A percentile compares a stretch with the other conserved stretches of the same genome.
These are phyloP conservation scores for Gaeumannomyces sp. DNA, from an alignment of 2,329 filamentous ascomycete genomes.

Conservation along the genomic window DNA sequence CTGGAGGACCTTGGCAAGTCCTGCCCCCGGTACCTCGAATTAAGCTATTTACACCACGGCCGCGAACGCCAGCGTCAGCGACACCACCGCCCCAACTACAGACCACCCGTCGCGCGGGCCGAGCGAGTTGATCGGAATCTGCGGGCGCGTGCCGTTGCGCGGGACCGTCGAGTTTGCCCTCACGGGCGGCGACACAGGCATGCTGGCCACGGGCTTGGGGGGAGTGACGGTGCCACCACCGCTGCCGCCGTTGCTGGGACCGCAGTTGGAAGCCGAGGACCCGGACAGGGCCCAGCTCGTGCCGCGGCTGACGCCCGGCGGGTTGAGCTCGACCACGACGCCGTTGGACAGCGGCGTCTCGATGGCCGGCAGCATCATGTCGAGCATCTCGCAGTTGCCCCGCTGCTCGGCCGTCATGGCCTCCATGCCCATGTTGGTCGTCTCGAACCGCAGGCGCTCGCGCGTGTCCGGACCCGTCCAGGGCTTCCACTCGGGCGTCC, in stretches of 20 bases:
- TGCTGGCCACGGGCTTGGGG: neutral
- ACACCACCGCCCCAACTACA: neutral
- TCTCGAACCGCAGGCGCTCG: conserved; percentile 35
- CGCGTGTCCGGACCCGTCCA: conserved; percentile 28
- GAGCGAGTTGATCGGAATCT: neutral
- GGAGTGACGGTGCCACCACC: no score
- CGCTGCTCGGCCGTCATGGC: conserved; percentile 27
- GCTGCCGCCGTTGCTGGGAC: no score
- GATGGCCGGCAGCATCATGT: conserved; percentile 19
- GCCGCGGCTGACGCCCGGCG: conserved; percentile 13
- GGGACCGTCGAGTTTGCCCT: neutral
- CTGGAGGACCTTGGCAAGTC: neutral
- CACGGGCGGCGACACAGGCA: neutral
- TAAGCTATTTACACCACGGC: neutral
- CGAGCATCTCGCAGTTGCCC: conserved; percentile 20
- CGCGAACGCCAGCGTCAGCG: neutral
- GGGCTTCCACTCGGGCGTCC: conserved; percentile 43
- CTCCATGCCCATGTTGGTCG: conserved; percentile 36
- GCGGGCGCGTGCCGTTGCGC: neutral
- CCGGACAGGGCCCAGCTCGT: conserved; percentile 12
- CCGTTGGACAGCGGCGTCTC: conserved; percentile 14
- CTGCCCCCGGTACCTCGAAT: no score
- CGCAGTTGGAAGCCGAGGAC: neutral
- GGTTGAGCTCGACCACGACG: conserved; percentile 15
- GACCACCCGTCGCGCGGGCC: neutral